These are phyloP conservation scores for Luvunga scandens DNA, from an alignment of 345 rosid genomes.

Conservation along the genomic window DNA sequence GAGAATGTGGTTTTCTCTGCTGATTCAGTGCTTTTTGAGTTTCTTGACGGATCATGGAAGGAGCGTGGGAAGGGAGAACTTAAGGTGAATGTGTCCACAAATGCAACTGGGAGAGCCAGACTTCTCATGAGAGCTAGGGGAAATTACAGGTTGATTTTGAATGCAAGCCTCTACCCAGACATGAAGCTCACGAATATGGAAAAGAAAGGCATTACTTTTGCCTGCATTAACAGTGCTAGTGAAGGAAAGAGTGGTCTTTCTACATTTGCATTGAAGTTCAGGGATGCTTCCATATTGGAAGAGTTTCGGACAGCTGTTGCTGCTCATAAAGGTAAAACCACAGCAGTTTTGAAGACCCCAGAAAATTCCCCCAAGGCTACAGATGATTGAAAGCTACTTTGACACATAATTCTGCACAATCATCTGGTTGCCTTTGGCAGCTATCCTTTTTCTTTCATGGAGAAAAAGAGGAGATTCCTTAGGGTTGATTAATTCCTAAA, in stretches of 20 bases:
- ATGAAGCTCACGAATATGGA: constrained; percentile 96
- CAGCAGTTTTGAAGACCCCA: constrained; percentile 57
- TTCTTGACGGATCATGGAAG: constrained; percentile 73
- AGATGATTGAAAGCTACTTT: constrained; percentile 30
- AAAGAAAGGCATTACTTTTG: constrained; percentile 90
- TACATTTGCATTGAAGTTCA: constrained; percentile 83
- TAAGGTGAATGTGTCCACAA: constrained; percentile 71
- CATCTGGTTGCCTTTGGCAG: not conserved
- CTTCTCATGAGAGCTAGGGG: constrained; percentile 90
- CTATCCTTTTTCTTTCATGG: constrained; percentile 1
- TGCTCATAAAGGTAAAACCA: constrained; percentile 51
- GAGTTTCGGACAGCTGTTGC: constrained; percentile 57
- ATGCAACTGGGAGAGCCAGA: constrained; percentile 59
- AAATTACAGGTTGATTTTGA: constrained; percentile 81
- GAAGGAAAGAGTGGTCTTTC: constrained; percentile 70
- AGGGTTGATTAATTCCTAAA: constrained; percentile 9
- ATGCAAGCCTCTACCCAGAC: constrained; percentile 84
- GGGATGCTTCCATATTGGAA: constrained; percentile 60
- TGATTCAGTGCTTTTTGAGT: constrained; percentile 78
- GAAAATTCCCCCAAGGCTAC: constrained; percentile 78
- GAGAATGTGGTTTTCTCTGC: constrained; percentile 75
- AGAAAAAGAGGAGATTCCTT: constrained; percentile 5
- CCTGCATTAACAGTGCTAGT: constrained; percentile 66
- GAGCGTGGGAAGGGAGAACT: constrained; percentile 98
- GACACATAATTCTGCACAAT: not conserved